phyloP scores from a whole-genome alignment of 352 stramenopile species.

The Pythium folliculosum region DNA sequence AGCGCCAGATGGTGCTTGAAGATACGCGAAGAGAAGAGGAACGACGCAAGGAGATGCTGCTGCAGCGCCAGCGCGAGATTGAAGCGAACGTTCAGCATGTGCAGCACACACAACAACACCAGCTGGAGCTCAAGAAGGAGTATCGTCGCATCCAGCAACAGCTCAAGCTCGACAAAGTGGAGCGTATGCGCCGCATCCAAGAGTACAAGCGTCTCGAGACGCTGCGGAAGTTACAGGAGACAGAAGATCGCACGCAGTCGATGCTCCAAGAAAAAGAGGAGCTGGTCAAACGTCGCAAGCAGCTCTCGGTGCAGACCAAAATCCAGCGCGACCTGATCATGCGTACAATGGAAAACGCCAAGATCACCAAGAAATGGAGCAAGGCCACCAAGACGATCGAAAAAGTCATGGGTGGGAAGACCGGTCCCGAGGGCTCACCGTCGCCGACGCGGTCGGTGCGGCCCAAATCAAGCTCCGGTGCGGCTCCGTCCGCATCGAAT shows the following conservation, averaged over 20 bases:
- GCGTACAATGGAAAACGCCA: constrained; percentile 87
- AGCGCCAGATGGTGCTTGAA: constrained; percentile 68
- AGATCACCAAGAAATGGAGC: constrained; percentile 88
- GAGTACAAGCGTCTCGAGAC: constrained; percentile 92
- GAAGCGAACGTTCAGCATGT: constrained; percentile 71
- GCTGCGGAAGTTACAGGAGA: constrained; percentile 84
- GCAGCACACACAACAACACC: constrained; percentile 67
- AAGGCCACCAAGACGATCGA: constrained; percentile 79
- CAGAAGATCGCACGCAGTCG: constrained; percentile 71
- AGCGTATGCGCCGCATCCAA: constrained; percentile 90
- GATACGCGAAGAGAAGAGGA: constrained; percentile 74
- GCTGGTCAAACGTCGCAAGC: constrained; percentile 76
- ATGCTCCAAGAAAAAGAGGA: constrained; percentile 87
- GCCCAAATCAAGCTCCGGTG: constrained; percentile 58
- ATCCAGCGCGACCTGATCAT: constrained; percentile 90
- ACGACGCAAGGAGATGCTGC: constrained; percentile 65
- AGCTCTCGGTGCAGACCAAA: constrained; percentile 80
- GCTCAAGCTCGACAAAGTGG: constrained; percentile 90
- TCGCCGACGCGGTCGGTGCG: constrained; percentile 42
- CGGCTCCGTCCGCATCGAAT: constrained; percentile 18
- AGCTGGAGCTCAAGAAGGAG: constrained; percentile 83
- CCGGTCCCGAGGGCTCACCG: constrained; percentile 34
- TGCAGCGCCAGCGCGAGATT: constrained; percentile 65
- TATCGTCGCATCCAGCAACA: constrained; percentile 80
- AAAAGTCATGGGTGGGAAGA: constrained; percentile 58